phyloP scores from a whole-genome alignment of 495 filamentous ascomycete species.

The Hypoxylon lienhwacheense region DNA sequence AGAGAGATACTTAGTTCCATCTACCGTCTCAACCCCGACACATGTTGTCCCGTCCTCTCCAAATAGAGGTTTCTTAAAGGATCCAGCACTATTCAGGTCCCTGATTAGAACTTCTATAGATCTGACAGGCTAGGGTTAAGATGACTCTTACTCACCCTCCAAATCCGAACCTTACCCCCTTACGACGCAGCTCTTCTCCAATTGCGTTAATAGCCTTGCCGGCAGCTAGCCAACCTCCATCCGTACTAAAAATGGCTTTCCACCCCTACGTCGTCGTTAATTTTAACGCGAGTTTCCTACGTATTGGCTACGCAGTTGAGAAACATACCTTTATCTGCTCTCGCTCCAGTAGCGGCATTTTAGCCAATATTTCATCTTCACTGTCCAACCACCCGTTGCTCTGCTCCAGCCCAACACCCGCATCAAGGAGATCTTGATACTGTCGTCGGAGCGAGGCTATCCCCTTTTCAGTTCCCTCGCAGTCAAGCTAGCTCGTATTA shows the following conservation, averaged over 20 bases:
- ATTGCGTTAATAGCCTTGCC: constrained; percentile 32
- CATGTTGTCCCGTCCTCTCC: constrained; percentile 26
- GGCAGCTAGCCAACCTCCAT: constrained; percentile 35
- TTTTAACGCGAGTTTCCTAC: constrained; percentile 1
- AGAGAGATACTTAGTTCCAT: constrained; percentile 40
- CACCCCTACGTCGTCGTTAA: constrained; percentile 15
- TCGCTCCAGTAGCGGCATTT: constrained; percentile 25
- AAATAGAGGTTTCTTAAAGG: constrained; percentile 25
- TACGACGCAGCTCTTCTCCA: constrained; percentile 23
- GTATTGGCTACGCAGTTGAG: not conserved
- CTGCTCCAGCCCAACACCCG: constrained; percentile 21
- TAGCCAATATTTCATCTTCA: constrained; percentile 32
- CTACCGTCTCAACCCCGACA: constrained; percentile 39
- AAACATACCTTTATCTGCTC: constrained; percentile 29
- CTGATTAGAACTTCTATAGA: not conserved
- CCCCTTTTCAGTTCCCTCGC: constrained; percentile 25
- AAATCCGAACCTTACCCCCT: constrained; percentile 31
- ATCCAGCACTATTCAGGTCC: constrained; percentile 14
- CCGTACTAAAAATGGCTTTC: constrained; percentile 35
- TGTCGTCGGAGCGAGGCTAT: constrained; percentile 22
- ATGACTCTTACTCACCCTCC: constrained; percentile 16
- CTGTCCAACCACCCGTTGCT: constrained; percentile 33
- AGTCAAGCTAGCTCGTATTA: constrained; percentile 28
- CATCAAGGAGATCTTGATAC: constrained; percentile 28
- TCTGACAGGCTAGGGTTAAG: not conserved